phyloP scores from a whole-genome alignment of 495 filamentous ascomycete genomes.

The Neurospora sublineolata region DNA sequence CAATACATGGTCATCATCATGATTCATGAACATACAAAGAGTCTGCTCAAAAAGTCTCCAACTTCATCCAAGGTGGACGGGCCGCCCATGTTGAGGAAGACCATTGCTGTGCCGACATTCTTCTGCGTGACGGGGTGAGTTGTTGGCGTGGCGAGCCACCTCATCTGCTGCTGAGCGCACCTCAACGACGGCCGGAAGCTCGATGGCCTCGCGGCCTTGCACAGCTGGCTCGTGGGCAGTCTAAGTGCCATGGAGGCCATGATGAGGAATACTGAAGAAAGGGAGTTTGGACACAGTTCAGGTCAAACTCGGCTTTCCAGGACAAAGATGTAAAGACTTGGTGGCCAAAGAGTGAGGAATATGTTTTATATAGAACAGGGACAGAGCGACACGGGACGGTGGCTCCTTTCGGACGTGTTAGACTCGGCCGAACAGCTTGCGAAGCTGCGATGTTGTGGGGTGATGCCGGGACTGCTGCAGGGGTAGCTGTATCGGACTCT shows the following conservation, averaged over 20 bases:
- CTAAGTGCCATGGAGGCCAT: slow-evolving; percentile 36
- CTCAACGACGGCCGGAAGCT: slow-evolving; percentile 13
- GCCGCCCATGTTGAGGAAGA: slow-evolving; percentile 98
- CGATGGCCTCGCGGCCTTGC: slow-evolving; percentile 25
- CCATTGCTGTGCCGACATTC: slow-evolving; percentile 67
- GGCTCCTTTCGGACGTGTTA: background rate
- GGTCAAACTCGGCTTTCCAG: background rate
- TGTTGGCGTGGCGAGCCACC: slow-evolving; percentile 52
- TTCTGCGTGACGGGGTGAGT: slow-evolving; percentile 63
- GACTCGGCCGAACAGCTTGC: background rate
- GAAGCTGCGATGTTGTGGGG: background rate
- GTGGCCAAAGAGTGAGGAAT: background rate
- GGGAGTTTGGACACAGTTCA: background rate
- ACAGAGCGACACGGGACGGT: background rate
- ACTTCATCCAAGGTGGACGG: slow-evolving; percentile 84
- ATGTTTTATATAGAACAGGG: background rate
- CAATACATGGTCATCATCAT: background rate
- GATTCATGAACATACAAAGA: slow-evolving; percentile 57
- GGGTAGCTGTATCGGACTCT: background rate
- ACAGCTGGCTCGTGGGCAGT: slow-evolving; percentile 32
- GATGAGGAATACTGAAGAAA: background rate
- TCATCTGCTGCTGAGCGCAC: slow-evolving; percentile 24
- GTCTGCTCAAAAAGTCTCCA: slow-evolving; percentile 75
- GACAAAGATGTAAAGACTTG: background rate
- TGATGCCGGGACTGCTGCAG: background rate